phyloP scores from a whole-genome alignment of 345 rosid species.

The Syzygium jambos region DNA sequence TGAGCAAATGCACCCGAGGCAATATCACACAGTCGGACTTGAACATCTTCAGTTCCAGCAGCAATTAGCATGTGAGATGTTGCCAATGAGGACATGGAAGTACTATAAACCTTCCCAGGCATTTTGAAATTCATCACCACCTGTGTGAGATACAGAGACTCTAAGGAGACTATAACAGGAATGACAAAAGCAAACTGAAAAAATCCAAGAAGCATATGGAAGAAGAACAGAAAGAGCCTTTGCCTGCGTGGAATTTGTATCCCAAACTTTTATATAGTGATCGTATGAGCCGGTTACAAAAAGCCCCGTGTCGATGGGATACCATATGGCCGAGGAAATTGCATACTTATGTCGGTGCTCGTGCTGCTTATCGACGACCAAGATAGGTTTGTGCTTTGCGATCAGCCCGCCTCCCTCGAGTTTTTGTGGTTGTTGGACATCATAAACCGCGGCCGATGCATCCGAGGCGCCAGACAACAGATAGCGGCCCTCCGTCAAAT shows the following conservation, averaged over 20 bases:
- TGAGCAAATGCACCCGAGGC: conserved; percentile 88
- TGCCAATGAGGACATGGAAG: conserved; percentile 89
- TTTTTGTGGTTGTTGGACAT: conserved; percentile 54
- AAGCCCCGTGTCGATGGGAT: conserved; percentile 91
- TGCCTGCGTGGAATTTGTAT: conserved; percentile 82
- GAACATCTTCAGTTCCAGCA: conserved; percentile 92
- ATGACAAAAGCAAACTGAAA: not conserved
- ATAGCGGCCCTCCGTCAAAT: conserved; percentile 84
- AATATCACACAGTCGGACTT: conserved; percentile 92
- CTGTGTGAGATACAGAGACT: conserved; percentile 19
- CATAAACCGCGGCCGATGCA: conserved; percentile 77
- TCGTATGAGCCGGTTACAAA: conserved; percentile 85
- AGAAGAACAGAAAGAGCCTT: not conserved
- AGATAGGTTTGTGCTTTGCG: conserved; percentile 62
- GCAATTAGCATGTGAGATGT: conserved; percentile 87
- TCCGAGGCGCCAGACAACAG: conserved; percentile 80
- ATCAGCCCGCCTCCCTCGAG: conserved; percentile 61
- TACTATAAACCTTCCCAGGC: conserved; percentile 92
- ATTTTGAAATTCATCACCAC: conserved; percentile 75
- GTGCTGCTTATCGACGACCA: conserved; percentile 71
- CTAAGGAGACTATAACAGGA: not conserved
- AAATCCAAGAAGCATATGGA: not conserved
- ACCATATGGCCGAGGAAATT: conserved; percentile 82
- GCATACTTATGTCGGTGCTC: conserved; percentile 67
- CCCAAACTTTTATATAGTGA: conserved; percentile 85